Evolutionary conservation across 1,284 basidiomycete species (phyloP).

Genomic region (Acaromyces ingoldii): DNA sequence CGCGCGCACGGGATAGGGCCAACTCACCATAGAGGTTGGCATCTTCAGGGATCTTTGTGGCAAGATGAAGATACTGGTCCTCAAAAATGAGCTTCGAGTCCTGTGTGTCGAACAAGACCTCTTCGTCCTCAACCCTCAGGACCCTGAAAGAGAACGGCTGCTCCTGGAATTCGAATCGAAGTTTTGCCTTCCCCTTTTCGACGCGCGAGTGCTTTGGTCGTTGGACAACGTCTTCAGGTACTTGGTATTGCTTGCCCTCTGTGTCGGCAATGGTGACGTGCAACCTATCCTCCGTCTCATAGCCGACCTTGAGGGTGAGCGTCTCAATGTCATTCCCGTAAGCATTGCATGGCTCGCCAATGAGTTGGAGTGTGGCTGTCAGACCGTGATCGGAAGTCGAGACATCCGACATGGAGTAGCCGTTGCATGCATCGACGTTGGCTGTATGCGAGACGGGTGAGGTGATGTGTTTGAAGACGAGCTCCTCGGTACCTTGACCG

Average conservation of each 20-base stretch:
- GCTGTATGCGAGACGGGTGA: not conserved
- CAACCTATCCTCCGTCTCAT: not conserved
- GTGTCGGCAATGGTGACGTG: constrained; percentile 6
- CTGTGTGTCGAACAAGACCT: constrained; percentile 12
- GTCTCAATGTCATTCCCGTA: not conserved
- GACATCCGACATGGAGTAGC: constrained; percentile 59
- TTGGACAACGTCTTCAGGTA: constrained; percentile 6
- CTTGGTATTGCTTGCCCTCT: constrained; percentile 23
- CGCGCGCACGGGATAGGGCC: no score
- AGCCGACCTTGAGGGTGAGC: not conserved
- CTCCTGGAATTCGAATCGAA: constrained; percentile 10
- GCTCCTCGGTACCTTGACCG: no score
- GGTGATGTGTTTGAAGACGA: no score
- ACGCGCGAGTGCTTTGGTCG: not conserved
- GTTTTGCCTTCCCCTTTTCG: not conserved
- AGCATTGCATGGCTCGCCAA: not conserved
- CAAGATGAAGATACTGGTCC: constrained; percentile 12
- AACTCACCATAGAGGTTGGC: constrained; percentile 15
- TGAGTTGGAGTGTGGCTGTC: constrained; percentile 9
- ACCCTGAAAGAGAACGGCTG: constrained; percentile 15
- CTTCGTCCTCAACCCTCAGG: constrained; percentile 8
- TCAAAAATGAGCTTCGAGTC: constrained; percentile 8
- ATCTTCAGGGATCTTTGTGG: not conserved
- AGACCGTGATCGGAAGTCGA: constrained; percentile 50
- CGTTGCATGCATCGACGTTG: constrained; percentile 42